These are phyloP conservation scores for Scenedesmus sp. DNA, from an alignment of 163 green algal genomes.

Conservation along the genomic window DNA sequence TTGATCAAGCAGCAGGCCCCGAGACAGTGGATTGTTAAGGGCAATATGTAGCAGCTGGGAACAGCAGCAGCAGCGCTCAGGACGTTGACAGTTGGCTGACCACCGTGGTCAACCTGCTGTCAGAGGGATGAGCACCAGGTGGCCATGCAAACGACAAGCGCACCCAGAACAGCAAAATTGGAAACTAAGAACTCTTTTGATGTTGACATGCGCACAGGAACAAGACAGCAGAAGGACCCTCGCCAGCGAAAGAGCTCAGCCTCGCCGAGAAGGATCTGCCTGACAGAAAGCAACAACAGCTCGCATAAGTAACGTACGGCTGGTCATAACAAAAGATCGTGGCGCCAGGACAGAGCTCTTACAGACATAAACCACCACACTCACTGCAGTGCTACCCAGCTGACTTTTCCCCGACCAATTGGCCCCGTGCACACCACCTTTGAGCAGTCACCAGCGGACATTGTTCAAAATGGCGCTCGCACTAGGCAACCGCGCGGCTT, in stretches of 20 bases:
- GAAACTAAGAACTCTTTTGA: not conserved
- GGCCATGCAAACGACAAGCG: not conserved
- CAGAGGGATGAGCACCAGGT: not conserved
- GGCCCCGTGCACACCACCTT: not conserved
- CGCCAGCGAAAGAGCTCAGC: not conserved
- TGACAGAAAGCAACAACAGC: not conserved
- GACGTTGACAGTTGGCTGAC: not conserved
- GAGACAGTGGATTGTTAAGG: no score
- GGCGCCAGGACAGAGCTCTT: not conserved
- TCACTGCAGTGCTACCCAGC: not conserved
- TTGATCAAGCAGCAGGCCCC: no score
- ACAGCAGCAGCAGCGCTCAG: not conserved
- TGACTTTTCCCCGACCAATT: slow-evolving; percentile 1
- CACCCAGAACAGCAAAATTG: not conserved
- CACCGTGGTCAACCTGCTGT: not conserved
- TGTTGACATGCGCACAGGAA: not conserved
- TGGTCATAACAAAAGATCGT: not conserved
- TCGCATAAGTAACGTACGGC: not conserved
- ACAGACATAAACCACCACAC: slow-evolving; percentile 9
- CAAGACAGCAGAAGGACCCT: not conserved
- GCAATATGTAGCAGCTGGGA: not conserved
- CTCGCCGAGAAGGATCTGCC: not conserved
- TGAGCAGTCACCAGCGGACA: not conserved
- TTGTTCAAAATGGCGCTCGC: slow-evolving; percentile 46
- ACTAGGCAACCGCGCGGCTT: slow-evolving; percentile 36